phyloP scores from a whole-genome alignment of 805 yeast species.

The Nakazawaea sp. region DNA sequence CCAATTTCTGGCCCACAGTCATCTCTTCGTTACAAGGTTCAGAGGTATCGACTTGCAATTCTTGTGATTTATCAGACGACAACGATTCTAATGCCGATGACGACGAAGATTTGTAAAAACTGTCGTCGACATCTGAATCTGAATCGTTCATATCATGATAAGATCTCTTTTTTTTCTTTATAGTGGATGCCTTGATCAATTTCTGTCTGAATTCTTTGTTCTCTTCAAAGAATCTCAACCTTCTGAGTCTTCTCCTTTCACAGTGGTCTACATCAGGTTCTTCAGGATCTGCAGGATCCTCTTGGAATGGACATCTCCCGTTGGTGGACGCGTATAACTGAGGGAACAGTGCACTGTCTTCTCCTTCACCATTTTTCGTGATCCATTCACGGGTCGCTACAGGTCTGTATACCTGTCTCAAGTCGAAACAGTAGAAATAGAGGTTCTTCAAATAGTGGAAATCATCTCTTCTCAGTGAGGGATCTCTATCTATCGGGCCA shows the following conservation, averaged over 20 bases:
- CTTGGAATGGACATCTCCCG: conserved; percentile 81
- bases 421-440: conserved; percentile 74
- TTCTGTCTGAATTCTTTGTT: conserved; percentile 24
- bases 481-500: conserved; percentile 88
- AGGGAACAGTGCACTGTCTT: conserved; percentile 40
- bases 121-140: conserved; percentile 8
- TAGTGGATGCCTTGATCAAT: conserved; percentile 19
- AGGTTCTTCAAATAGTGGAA: conserved; percentile 72
- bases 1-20: neutral
- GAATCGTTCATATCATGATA: conserved; percentile 9
- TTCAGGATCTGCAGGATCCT: conserved; percentile 29
- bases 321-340: conserved; percentile 51
- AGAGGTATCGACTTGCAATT: neutral
- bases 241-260: conserved; percentile 18
- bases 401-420: conserved; percentile 72
- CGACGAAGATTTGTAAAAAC: conserved; percentile 8
- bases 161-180: conserved; percentile 11
- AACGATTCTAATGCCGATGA: neutral
- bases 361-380: conserved; percentile 28
- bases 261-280: conserved; percentile 14
- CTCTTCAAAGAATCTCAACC: conserved; percentile 23
- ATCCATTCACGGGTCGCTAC: conserved; percentile 79
- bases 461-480: conserved; percentile 78
- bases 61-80: neutral
- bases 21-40: neutral